phyloP scores from a whole-genome alignment of 805 yeast genomes.

The Metschnikowia vanudenii region DNA sequence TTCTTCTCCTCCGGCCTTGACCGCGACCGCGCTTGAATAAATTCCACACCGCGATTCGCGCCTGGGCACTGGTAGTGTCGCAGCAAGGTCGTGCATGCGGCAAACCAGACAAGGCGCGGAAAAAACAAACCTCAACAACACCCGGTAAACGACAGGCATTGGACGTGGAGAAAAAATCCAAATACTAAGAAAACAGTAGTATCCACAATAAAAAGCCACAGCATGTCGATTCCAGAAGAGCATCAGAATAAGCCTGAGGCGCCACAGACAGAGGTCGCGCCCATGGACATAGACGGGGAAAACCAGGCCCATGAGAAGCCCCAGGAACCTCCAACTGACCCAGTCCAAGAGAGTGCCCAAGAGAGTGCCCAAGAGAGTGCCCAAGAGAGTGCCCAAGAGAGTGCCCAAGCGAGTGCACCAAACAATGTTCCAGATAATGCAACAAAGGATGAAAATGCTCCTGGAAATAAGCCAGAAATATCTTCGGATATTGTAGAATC shows the following conservation, averaged over 20 bases:
- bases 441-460: too few relatives aligned
- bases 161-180: background rate
- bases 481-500: too few relatives aligned
- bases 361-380: too few relatives aligned
- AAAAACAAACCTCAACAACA: constrained; percentile 14
- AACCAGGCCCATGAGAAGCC: background rate
- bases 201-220: background rate
- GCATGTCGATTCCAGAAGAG: constrained; percentile 21
- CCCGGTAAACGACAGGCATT: background rate
- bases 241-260: constrained; percentile 12
- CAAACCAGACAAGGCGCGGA: background rate
- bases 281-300: constrained; percentile 6
- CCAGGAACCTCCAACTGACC: too few relatives aligned
- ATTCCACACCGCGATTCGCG: background rate
- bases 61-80: background rate
- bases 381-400: too few relatives aligned
- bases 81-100: constrained; percentile 13
- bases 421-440: too few relatives aligned
- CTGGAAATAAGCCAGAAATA: too few relatives aligned
- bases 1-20: too few relatives aligned
- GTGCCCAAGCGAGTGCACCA: too few relatives aligned
- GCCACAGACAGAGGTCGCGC: constrained; percentile 7
- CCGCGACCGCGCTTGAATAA: too few relatives aligned
- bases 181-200: background rate
- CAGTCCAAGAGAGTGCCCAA: too few relatives aligned